Evolutionary conservation across 1,284 basidiomycete genomes (phyloP), one percentile per base, ranked within the genome.

Genomic region (Rhizoctonia solani): DNA sequence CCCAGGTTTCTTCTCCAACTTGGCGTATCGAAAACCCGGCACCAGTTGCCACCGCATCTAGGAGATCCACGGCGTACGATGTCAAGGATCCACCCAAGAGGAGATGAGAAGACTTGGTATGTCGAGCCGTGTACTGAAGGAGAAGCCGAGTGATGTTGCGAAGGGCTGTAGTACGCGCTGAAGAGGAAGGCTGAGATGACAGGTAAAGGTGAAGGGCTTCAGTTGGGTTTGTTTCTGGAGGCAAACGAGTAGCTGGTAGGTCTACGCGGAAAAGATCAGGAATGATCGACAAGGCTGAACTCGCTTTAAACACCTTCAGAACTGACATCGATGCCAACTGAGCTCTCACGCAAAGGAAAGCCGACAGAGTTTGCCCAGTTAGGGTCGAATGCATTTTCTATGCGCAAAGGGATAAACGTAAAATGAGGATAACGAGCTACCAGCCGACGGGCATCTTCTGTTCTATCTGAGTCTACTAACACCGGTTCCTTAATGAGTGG

Each of bases 1-100:
- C 72, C 88, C 84, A 90, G 68, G 85, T 87, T 74, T 89, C 86
- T 68, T 86, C 82, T 29, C 85, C 80, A 72, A 93, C 89, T 72
- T 91, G 86, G 13, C 81, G 84, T 8, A 95, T 81, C 1, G 84
- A 81, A 77, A 89, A 92, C 0, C 92, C 93, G 1, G 86, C 85
- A n/a, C 93, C 93, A 72, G 87, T 85, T 0, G 90, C 84, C 54
- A 94, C 87, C 8, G 83, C 85, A 1, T 87, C 85, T 68, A 94
- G 89, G 41, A 94, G 79, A 11, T 86, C 84, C 54, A 93, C 82
- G 0, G 92, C 92, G 16, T 94, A 81, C 0, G 89, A 86, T 0
- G 93, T 93, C 14, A 93, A 80, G 0, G 88, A 90, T 23, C 91
- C 89, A 67, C 92, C 92, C n/a, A 93, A 80, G 4, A 93, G 78